Percentiles rank a stretch among this genome's conserved stretches.
phyloP scores from a whole-genome alignment of 2,329 filamentous ascomycete genomes.

The Helotiales sp. region DNA sequence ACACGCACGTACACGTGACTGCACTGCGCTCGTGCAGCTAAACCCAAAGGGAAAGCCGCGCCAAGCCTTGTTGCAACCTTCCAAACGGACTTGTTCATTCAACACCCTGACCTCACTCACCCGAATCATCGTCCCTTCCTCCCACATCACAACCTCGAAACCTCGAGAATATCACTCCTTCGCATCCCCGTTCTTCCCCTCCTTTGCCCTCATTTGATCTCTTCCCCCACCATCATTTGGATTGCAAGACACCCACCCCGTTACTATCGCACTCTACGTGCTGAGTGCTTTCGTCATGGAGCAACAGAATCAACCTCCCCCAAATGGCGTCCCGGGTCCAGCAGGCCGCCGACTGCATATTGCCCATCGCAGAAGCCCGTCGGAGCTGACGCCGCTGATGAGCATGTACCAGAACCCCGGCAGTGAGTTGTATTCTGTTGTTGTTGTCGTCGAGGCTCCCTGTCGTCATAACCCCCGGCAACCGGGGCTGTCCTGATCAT shows the following conservation, averaged over 20 bases:
- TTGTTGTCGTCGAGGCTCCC: constrained; percentile 1
- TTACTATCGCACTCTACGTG: constrained; percentile 47
- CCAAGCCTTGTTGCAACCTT: too few relatives aligned
- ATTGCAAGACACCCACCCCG: constrained; percentile 27
- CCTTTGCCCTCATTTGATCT: constrained; percentile 33
- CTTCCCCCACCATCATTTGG: constrained; percentile 29
- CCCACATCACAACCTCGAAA: constrained; percentile 36
- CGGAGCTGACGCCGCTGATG: constrained; percentile 95
- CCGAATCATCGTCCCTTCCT: constrained; percentile 18
- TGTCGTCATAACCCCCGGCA: constrained; percentile 28
- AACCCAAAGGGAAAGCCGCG: too few relatives aligned
- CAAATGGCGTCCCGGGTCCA: constrained; percentile 67
- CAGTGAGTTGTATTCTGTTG: constrained; percentile 51
- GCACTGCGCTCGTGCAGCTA: too few relatives aligned
- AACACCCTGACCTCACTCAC: constrained; percentile 31
- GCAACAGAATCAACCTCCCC: constrained; percentile 54
- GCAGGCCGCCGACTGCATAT: constrained; percentile 91
- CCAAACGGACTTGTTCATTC: constrained; percentile 20
- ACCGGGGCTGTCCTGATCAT: neutral
- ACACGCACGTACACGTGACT: too few relatives aligned
- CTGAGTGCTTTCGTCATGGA: constrained; percentile 46
- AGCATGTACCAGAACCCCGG: constrained; percentile 71
- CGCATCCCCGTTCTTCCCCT: constrained; percentile 29
- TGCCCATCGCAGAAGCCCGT: constrained; percentile 93
- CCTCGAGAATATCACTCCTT: constrained; percentile 37